Conservation (phyloP, 306 rosid species). For the Carpinus viminea region DNA sequence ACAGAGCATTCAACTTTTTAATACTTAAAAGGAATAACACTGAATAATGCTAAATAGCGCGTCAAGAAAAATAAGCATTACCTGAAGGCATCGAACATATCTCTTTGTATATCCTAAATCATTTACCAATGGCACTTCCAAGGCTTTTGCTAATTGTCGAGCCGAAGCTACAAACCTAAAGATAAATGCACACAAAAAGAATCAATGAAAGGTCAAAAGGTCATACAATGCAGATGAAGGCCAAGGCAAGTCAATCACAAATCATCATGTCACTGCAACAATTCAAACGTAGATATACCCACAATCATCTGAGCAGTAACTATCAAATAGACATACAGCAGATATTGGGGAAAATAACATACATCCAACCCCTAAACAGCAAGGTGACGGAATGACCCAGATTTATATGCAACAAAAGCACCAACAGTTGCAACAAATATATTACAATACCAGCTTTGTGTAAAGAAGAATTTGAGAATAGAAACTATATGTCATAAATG, state of each 20-base stretch:
- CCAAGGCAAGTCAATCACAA: background rate
- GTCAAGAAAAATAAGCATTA: constrained; percentile 28
- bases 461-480: background rate
- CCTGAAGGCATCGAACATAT: constrained; percentile 99
- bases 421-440: no score
- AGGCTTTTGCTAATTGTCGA: constrained; percentile 91
- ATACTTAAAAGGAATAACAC: background rate
- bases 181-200: constrained; percentile 14
- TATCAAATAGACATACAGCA: no score
- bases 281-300: background rate
- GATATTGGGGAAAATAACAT: no score
- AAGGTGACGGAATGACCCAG: no score
- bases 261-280: background rate
- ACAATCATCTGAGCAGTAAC: background rate
- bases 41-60: background rate
- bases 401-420: no score
- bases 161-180: constrained; percentile 91
- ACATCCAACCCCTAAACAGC: no score
- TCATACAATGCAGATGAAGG: background rate
- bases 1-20: constrained; percentile 1
- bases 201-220: background rate
- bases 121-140: constrained; percentile 98
- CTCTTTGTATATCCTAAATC: constrained; percentile 99
- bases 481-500: background rate
- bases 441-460: no score